Base-by-base conservation (phyloP, 1,284 basidiomycete genomes). In the Irpex sp. region DNA sequence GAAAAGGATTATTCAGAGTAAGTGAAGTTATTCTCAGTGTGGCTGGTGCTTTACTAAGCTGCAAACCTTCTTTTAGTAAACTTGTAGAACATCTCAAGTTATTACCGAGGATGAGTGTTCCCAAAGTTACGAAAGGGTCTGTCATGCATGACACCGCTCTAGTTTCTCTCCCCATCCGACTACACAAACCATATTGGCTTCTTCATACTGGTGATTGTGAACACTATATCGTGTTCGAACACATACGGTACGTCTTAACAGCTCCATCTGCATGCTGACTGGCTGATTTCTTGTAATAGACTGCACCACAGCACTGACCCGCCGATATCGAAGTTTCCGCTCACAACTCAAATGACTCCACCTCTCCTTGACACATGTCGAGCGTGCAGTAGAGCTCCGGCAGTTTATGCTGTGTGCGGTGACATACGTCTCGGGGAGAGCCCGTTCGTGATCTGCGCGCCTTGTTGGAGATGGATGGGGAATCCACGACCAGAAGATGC, bases 151-250 rank as follows among this genome's bases (percentile, higher is more conserved):
- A 84, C 58, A 84, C 83, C 6, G 66, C 69, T 6, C 75, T 93
- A 49, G 73, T 77, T 0, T 81, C 84, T 1, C 79, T 93, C 37
- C 76, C 78, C 5, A 72, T 92, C 21, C 80, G 86, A 48, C 73
- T 91, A 36, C 83, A 89, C 66, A 80, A 90, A 69, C 92, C 93
- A 1, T 94, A 94, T 69, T 92, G 88, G 85, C 76, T 93, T 62
- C 75, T 93, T 17, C 92, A 94, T 70, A 82, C 85, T 62, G 93
- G 92, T 26, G 87, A 85, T 68, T 93, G 91, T 69, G 92, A 93
- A 67, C 93, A 94, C 70, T 89, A 88, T 71, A 71, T 92, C 44
- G 82, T 89, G 15, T 67, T 94, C 31, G 87, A 92, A 65, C 81
- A 88, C 63, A 87, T 94, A 66, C 82, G 92, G 93, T 86, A 66